Evolutionary conservation across 1,284 basidiomycete genomes (phyloP), one percentile per base, ranked within the genome.

Genomic region (Ustilago vetiveriae): DNA sequence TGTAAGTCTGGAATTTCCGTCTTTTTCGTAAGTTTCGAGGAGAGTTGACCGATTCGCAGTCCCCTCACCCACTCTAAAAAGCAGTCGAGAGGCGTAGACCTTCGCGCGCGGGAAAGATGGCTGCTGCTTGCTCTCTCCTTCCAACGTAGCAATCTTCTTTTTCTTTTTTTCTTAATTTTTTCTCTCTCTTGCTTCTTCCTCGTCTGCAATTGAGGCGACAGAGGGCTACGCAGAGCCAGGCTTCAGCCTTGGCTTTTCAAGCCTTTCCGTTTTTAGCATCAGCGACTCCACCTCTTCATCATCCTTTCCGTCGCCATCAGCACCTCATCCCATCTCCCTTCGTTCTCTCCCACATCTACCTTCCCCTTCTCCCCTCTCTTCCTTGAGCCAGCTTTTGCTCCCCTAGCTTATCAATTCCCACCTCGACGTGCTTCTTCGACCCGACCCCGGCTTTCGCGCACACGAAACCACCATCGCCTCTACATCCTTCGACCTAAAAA

Each of bases 261-360:
- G 42, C 29, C 6, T 33, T 43, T 17, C 6, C 37, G 22, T 22
- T 4, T 16, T 39, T 10, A n/a, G 13, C 13, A 30, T n/a, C 41
- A 21, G 19, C 41, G 21, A 22, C 42, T 43, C 42, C 42, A 43
- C 29, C 42, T 43, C n/a, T n/a, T n/a, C 42, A 32, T 23, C 40
- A 13, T 26, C 19, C 7, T 23, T 21, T 4, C 11, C 40, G 21
- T 2, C 26, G 11, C 16, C 40, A 41, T 27, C 40, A 27, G 17
- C 43, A 24, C 43, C n/a, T n/a, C 32, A 35, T 33, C 43, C 21
- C 42, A 21, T 30, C 17, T 32, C 29, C 19, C 30, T 43, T 19
- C 11, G 14, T 23, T 29, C 27, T 29, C 27, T 13, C 27, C 27
- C 27, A 29, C 27, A 29, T 29, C 13, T 29, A 21, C 36, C 19